Evolutionary conservation across 2,329 filamentous ascomycete genomes (phyloP).

Genomic region (Fusarium sp.): DNA sequence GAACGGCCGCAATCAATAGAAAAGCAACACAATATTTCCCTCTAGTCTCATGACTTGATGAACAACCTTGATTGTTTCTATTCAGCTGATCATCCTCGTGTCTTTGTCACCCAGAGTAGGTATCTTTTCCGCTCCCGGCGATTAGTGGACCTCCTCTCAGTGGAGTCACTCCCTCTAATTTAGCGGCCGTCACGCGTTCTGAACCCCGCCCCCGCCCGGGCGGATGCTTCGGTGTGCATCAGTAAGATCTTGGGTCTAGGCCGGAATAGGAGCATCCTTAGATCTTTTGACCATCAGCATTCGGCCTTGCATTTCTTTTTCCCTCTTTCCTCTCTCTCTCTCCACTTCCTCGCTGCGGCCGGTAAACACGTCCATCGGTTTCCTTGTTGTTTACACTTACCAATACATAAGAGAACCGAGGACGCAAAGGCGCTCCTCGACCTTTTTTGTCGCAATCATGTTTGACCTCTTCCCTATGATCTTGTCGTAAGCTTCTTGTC

Average conservation of each 20-base stretch:
- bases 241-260: constrained; percentile 23
- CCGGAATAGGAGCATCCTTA: background rate
- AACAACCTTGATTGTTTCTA: background rate
- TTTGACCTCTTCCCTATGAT: constrained; percentile 83
- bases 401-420: background rate
- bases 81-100: constrained; percentile 29
- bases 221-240: constrained; percentile 36
- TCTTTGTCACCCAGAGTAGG: too few species aligned
- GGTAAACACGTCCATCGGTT: background rate
- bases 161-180: constrained; percentile 11
- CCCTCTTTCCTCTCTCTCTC: background rate
- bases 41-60: background rate
- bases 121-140: background rate
- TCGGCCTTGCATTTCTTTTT: background rate
- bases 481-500: constrained; percentile 72
- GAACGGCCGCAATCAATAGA: constrained; percentile 2
- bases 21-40: background rate
- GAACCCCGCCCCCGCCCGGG: constrained; percentile 33
- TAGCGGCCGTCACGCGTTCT: constrained; percentile 18
- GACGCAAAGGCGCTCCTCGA: constrained; percentile 15
- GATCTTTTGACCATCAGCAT: constrained; percentile 14
- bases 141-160: background rate
- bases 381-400: background rate
- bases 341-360: background rate
- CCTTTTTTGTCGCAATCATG: constrained; percentile 61